Evolutionary conservation across 495 filamentous ascomycete species (phyloP).

Genomic region (Aspergillus asperescens): DNA sequence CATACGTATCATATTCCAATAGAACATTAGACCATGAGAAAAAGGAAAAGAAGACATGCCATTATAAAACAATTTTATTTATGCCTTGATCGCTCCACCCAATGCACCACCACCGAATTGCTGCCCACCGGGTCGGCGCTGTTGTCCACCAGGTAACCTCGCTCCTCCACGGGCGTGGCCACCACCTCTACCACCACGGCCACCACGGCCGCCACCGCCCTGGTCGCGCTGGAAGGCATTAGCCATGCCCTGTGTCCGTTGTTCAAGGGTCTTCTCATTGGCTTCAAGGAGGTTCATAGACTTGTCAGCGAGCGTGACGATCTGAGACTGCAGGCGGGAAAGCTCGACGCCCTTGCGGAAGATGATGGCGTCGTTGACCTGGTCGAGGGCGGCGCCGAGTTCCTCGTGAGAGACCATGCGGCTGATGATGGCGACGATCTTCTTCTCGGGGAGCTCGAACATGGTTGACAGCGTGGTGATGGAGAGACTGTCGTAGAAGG

Average conservation of each 20-base stretch:
- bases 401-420: conserved; percentile 99
- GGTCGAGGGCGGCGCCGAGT: conserved; percentile 90
- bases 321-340: conserved; percentile 88
- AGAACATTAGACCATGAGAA: conserved; percentile 26
- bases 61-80: conserved; percentile 39
- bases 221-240: conserved; percentile 91
- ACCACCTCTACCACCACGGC: conserved; percentile 55
- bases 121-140: conserved; percentile 52
- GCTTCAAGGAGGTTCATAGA: conserved; percentile 90
- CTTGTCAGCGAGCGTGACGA: conserved; percentile 92
- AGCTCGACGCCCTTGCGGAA: conserved; percentile 99
- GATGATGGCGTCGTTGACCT: conserved; percentile 94
- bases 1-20: conserved; percentile 21
- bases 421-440: conserved; percentile 90
- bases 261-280: conserved; percentile 95
- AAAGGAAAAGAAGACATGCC: conserved; percentile 31
- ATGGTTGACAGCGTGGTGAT: conserved; percentile 78
- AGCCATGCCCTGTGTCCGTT: conserved; percentile 89
- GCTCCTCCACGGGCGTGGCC: conserved; percentile 65
- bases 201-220: conserved; percentile 68
- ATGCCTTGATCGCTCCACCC: conserved; percentile 60
- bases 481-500: conserved; percentile 96
- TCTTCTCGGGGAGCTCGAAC: conserved; percentile 89
- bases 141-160: conserved; percentile 43
- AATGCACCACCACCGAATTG: conserved; percentile 61